These are phyloP conservation scores for Lyophyllum shimeji DNA, from an alignment of 768 basidiomycete genomes.

Conservation along the genomic window DNA sequence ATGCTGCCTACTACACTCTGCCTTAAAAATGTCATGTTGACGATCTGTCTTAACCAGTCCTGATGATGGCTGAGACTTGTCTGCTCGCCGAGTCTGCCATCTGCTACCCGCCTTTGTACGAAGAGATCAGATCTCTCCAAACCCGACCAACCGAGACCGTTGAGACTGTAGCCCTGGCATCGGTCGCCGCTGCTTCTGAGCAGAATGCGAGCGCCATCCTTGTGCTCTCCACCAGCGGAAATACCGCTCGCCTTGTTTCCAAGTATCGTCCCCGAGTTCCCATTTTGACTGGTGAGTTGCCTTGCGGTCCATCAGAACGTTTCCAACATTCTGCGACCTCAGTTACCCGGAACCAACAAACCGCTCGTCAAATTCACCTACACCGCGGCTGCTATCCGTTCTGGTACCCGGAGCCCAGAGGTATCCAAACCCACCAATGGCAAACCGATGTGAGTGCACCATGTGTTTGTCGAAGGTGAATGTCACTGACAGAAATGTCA, in stretches of 20 bases:
- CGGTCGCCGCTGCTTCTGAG: constrained; percentile 93
- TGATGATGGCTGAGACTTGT: constrained; percentile 99
- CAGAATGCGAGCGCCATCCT: constrained; percentile 94
- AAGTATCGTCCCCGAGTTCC: constrained; percentile 94
- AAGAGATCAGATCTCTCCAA: constrained; percentile 79
- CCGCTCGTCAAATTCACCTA: constrained; percentile 93
- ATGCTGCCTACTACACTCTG: constrained; percentile 23
- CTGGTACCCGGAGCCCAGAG: constrained; percentile 95
- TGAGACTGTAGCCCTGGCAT: constrained; percentile 95
- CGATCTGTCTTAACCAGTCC: constrained; percentile 46
- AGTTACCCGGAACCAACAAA: constrained; percentile 97
- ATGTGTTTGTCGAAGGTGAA: neutral
- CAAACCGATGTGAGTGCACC: constrained; percentile 82
- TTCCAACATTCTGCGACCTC: neutral
- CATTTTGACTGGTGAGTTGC: constrained; percentile 82
- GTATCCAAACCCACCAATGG: constrained; percentile 88
- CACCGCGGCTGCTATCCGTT: constrained; percentile 97
- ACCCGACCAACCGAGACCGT: constrained; percentile 89
- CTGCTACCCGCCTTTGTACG: constrained; percentile 92
- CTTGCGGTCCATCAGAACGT: neutral
- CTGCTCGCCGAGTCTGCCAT: constrained; percentile 94
- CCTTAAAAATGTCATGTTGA: neutral
- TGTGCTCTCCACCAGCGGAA: constrained; percentile 95
- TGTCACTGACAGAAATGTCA: constrained; percentile 13
- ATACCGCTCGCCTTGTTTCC: constrained; percentile 92